Evolutionary conservation across 805 yeast species (phyloP), one percentile per base, ranked within the genome.

Genomic region (Metschnikowia gelsemii): DNA sequence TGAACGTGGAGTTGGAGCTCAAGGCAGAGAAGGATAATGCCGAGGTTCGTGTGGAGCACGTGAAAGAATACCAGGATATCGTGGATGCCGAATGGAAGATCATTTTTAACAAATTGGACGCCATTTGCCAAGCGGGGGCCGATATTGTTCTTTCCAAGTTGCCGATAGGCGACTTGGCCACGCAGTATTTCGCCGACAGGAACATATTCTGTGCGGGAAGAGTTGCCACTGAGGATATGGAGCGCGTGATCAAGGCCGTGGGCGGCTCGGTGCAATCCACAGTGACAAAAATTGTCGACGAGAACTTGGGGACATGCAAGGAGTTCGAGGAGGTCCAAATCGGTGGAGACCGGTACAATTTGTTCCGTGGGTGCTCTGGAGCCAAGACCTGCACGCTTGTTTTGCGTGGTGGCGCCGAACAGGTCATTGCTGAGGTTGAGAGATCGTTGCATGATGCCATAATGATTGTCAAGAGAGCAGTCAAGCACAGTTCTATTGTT

Each of bases 81-180:
- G 99, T 93, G 14, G 98, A 93, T 66, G 99, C 99, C n/a, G 99
- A 93, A 67, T 93, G 99, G 98, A 80, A 87, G 62, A 85, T 93
- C 52, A 93, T 93, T 51, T 75, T 86, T 56, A 78, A 84, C 59
- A 93, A 93, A 68, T 76, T 93, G 52, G 84, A 87, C 57, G 83
- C 87, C 38, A 84, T 93, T 51, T 83, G 80, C 54, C 75, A 73
- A 19, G 76, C 95, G 3, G 98, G 98, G 19, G 96, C 96, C 24
- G 82, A 87, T 59, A 87, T 93, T 42, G 96, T 93, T 30, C 77
- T 93, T 47, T 90, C 97, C 13, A 89, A 89, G 62, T 74, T 93
- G 56, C 99, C 99, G 42, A 93, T 93, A 60, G 99, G 99, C 50
- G 99, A 93, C 66, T 76, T 93, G 62, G 99, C 99, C n/a, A 93